Evolutionary conservation across 2,329 filamentous ascomycete species (phyloP).

Genomic region (Pezicula rhizophila): DNA sequence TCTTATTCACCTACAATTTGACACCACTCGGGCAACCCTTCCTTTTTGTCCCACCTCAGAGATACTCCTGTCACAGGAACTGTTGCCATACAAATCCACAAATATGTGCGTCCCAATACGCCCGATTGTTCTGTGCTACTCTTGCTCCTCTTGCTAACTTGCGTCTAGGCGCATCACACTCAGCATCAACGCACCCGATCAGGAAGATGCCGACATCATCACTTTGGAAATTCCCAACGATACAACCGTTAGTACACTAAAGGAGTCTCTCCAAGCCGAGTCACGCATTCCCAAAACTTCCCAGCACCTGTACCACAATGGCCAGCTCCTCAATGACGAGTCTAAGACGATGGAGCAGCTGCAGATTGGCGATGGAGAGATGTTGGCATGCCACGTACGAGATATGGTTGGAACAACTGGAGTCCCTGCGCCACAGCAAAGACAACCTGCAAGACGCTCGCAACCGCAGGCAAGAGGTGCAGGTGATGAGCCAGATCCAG

Average conservation of each 20-base stretch:
- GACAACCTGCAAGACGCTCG: slow-evolving; percentile 29
- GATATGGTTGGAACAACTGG: slow-evolving; percentile 46
- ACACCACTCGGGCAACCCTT: neutral
- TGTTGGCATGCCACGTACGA: slow-evolving; percentile 80
- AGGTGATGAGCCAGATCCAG: slow-evolving; percentile 55
- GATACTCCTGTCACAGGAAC: neutral
- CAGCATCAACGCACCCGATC: slow-evolving; percentile 71
- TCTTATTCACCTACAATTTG: neutral
- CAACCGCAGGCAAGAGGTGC: slow-evolving; percentile 25
- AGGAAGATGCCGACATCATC: slow-evolving; percentile 60
- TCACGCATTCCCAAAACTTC: slow-evolving; percentile 63
- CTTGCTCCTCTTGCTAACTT: slow-evolving; percentile 7
- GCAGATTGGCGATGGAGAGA: slow-evolving; percentile 79
- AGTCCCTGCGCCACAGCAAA: slow-evolving; percentile 25
- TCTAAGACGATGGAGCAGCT: slow-evolving; percentile 75
- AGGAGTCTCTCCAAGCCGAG: slow-evolving; percentile 83
- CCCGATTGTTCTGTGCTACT: neutral
- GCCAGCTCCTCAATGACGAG: slow-evolving; percentile 70
- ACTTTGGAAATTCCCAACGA: slow-evolving; percentile 76
- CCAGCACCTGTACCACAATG: slow-evolving; percentile 89
- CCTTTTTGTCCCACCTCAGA: neutral
- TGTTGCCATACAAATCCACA: neutral
- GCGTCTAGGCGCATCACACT: slow-evolving; percentile 74
- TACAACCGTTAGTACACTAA: slow-evolving; percentile 79
- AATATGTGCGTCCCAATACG: slow-evolving; percentile 13